Evolutionary conservation across 192 early-diverging fungal genomes (phyloP), one percentile per base, ranked within the genome.

Genomic region (Podila epicladia): DNA sequence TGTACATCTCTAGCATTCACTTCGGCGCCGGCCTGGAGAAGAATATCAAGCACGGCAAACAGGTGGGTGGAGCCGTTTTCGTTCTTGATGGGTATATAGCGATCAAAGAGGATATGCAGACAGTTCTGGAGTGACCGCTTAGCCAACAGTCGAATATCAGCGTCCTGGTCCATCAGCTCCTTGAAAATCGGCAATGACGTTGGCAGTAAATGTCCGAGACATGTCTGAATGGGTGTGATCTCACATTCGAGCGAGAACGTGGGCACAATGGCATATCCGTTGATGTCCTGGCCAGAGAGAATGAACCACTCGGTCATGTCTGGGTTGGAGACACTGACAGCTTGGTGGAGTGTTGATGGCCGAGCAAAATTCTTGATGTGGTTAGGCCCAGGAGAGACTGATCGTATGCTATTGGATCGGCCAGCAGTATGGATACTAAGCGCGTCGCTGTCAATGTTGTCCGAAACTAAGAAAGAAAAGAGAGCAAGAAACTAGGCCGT

Each of bases 221-320:
- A 80, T 0, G 77, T 73, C 19, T 67, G 71, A 48, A 80, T 31
- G 7, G 77, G 77, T 17, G 77, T 80, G 29, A 80, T 73, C 53
- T 80, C 77, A 28, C 77, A 80, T 19, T 80, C 77, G 29, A 73
- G 62, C 15, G 77, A 80, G 65, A 73, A 80, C 13, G 77, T 80
- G 7, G 77, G 71, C 12, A 80, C 77, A 45, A 80, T 73, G 22
- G 77, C 77, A 37, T 80, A 80, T 3, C 71, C 77, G 20, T 80
- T 65, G 38, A 80, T 63, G 24, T 80, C 77, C n/a, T 80, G 77
- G 3, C 77, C 77, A 28, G 77, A 80, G 38, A 80, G 77, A 38
- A 80, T 72, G 41, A 71, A 80, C 77, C 77, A 80, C 48, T 80
- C 77, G 15, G 77, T 80, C 77, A 80, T 80, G 33, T 80, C 77